Conservation (phyloP, 306 rosid genomes). For the Cucurbita moschata region DNA sequence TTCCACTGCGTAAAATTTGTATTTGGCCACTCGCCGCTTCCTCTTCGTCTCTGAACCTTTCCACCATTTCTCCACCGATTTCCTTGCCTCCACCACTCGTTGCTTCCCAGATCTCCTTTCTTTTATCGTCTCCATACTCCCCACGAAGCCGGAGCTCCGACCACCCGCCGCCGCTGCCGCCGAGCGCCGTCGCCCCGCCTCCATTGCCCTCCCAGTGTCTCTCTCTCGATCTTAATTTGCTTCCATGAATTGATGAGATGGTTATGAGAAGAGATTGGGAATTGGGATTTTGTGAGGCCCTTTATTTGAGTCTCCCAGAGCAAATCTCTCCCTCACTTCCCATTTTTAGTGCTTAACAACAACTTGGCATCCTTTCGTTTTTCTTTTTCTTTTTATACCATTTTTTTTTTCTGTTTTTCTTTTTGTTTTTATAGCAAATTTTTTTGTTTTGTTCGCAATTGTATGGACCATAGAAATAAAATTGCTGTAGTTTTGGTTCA, state of each 20-base stretch:
- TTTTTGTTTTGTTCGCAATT: too few species aligned
- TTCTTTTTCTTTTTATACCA: too few species aligned
- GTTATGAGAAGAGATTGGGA: not conserved
- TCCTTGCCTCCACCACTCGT: not conserved
- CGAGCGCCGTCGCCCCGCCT: not conserved
- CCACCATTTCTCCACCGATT: constrained; percentile 19
- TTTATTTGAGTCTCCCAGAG: not conserved
- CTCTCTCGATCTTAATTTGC: too few species aligned
- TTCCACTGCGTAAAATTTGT: constrained; percentile 29
- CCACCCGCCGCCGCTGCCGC: not conserved
- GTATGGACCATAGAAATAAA: too few species aligned
- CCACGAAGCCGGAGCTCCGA: not conserved
- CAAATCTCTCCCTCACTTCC: not conserved
- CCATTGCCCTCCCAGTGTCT: too few species aligned
- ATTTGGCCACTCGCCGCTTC: constrained; percentile 29
- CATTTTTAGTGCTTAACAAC: not conserved
- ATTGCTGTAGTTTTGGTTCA: too few species aligned
- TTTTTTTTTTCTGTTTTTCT: too few species aligned
- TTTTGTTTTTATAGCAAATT: too few species aligned
- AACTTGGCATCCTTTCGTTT: too few species aligned
- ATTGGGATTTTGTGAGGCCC: not conserved
- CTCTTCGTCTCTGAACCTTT: constrained; percentile 29
- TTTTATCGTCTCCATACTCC: not conserved
- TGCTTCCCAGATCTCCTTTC: not conserved
- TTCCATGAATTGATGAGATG: too few species aligned